These are phyloP conservation scores for Trametes meyenii DNA, from an alignment of 768 basidiomycete species.

Conservation along the genomic window DNA sequence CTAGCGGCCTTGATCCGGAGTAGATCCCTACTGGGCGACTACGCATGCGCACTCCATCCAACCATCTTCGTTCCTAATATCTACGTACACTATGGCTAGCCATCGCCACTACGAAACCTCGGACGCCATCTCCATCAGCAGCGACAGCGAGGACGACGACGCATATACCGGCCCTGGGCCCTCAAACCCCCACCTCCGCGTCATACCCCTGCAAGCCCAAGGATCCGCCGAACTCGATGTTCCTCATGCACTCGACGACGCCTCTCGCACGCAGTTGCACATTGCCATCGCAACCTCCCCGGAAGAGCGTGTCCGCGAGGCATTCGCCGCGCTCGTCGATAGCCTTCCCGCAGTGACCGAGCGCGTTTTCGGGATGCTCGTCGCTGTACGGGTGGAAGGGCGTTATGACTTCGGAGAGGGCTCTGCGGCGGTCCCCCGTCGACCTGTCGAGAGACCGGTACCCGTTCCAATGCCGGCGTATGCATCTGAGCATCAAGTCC, in stretches of 20 bases:
- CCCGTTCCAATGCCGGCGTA: too few relatives aligned
- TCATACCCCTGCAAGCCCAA: background rate
- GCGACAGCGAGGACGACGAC: slow-evolving; percentile 2
- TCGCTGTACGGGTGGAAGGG: slow-evolving; percentile 36
- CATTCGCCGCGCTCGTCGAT: slow-evolving; percentile 43
- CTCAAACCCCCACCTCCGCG: background rate
- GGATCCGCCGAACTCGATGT: slow-evolving; percentile 40
- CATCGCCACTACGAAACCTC: background rate
- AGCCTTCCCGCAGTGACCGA: slow-evolving; percentile 45
- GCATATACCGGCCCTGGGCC: background rate
- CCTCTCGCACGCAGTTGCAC: slow-evolving; percentile 46
- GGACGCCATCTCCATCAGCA: slow-evolving; percentile 6
- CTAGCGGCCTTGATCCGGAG: background rate
- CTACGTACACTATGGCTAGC: background rate
- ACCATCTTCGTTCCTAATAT: background rate
- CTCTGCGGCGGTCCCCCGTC: too few relatives aligned
- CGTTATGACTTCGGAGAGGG: too few relatives aligned
- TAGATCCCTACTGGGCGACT: too few relatives aligned
- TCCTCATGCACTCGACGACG: slow-evolving; percentile 36
- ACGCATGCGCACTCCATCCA: too few relatives aligned
- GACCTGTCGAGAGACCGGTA: too few relatives aligned
- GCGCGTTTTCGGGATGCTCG: slow-evolving; percentile 46
- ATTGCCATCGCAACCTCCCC: slow-evolving; percentile 46
- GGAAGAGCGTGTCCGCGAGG: slow-evolving; percentile 46
- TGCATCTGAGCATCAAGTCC: too few relatives aligned